These are phyloP conservation scores for Penicillium tannophilum DNA, from an alignment of 495 filamentous ascomycete species.

Conservation along the genomic window DNA sequence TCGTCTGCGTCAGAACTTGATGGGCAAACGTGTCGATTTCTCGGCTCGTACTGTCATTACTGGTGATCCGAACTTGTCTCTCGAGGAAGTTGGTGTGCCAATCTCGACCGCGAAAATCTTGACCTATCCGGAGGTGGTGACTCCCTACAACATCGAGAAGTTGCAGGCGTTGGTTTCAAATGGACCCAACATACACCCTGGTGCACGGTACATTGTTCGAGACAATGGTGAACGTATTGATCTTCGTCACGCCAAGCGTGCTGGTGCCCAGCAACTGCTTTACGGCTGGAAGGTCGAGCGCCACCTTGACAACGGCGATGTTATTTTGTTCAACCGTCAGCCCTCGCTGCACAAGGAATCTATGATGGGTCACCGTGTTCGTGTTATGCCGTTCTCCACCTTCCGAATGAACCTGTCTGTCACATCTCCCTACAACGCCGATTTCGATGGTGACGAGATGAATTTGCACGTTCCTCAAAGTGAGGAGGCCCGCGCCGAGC, in stretches of 20 bases:
- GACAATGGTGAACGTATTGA: slow-evolving; percentile 91
- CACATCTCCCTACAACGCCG: slow-evolving; percentile 97
- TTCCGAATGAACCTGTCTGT: slow-evolving; percentile 97
- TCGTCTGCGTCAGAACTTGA: slow-evolving; percentile 94
- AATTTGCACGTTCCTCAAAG: slow-evolving; percentile 98
- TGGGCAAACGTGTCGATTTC: slow-evolving; percentile 99
- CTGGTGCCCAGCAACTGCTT: slow-evolving; percentile 77
- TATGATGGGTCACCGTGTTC: slow-evolving; percentile 99
- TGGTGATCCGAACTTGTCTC: slow-evolving; percentile 91
- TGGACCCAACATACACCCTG: slow-evolving; percentile 91
- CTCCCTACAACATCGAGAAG: slow-evolving; percentile 94
- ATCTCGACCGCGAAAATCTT: slow-evolving; percentile 83
- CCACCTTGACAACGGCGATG: slow-evolving; percentile 92
- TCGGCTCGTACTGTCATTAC: slow-evolving; percentile 99
- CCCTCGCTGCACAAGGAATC: slow-evolving; percentile 99
- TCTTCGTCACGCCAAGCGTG: slow-evolving; percentile 85
- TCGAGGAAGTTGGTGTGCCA: slow-evolving; percentile 96
- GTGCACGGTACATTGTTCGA: slow-evolving; percentile 92
- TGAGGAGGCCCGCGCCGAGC: slow-evolving; percentile 92
- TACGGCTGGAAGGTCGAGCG: slow-evolving; percentile 99
- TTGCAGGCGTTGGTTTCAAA: slow-evolving; percentile 86
- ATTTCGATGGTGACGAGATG: slow-evolving; percentile 99
- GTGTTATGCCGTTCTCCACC: slow-evolving; percentile 98
- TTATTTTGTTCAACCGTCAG: slow-evolving; percentile 99
- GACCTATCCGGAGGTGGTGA: slow-evolving; percentile 97